Conservation (phyloP, 768 basidiomycete genomes). For the Postia placenta region DNA sequence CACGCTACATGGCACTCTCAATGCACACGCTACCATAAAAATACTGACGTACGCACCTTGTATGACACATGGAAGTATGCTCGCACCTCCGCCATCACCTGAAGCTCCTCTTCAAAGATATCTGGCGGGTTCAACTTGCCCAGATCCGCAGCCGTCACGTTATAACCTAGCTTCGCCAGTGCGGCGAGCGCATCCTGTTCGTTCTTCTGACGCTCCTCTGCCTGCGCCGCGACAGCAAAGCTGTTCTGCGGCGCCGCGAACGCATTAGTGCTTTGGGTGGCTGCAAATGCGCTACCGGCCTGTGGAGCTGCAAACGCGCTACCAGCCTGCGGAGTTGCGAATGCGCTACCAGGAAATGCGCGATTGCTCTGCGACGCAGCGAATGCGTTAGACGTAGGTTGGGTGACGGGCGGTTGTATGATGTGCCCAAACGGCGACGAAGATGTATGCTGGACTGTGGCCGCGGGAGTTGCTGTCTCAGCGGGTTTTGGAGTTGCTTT, state of each 20-base stretch:
- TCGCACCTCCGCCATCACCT: constrained; percentile 65
- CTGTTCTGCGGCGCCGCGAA: neutral
- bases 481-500: neutral
- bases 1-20: no score
- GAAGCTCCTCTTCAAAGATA: constrained; percentile 46
- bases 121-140: constrained; percentile 28
- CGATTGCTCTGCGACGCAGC: no score
- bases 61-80: constrained; percentile 66
- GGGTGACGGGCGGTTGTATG: no score
- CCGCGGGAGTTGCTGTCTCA: neutral
- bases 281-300: neutral
- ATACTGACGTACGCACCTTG: constrained; percentile 5
- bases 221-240: neutral
- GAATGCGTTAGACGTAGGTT: neutral
- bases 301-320: neutral
- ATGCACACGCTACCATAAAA: neutral
- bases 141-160: constrained; percentile 12
- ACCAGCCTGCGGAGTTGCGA: neutral
- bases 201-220: neutral
- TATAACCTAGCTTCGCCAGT: constrained; percentile 13
- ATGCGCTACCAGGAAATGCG: neutral
- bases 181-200: constrained; percentile 7
- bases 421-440: neutral
- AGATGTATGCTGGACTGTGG: neutral
- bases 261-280: neutral